Evolutionary conservation across 2,329 filamentous ascomycete species (phyloP), one percentile per base, ranked within the genome.

Genomic region (Paecilomyces formosus): DNA sequence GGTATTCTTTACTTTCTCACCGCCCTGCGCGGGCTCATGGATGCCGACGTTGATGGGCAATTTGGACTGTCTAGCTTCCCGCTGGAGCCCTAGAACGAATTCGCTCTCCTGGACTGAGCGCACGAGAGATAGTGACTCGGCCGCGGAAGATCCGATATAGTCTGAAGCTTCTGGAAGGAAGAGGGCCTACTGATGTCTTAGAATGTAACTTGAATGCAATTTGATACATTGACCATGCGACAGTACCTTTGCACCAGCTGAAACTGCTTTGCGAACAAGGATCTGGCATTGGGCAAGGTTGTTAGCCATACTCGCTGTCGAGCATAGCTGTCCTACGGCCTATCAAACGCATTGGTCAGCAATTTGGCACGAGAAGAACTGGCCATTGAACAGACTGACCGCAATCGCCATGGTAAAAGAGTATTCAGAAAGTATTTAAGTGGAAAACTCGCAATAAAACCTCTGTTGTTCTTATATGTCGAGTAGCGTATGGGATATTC

Each of bases 141-240:
- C 73, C 2, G 87, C 79, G 0, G 85, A 86, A 1, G 82, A 79
- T 21, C 85, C 88, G 66, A 97, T 92, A 78, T 96, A 97, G 77
- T 96, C 92, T 58, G 85, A 85, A 24, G 93, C 93, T 81, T 97
- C 93, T 12, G 93, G 93, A 56, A 97, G 87, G 77, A 97, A 97
- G 55, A 97, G 83, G 18, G 89, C 85, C 84, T 89, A 62, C 15
- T 39, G 57, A 35, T 22, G 26, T 35, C 55, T 30, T 53, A 58
- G 35, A 24, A 65, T 57, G 49, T 28, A 26, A 15, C 22, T 52
- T 28, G 15, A 9, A 13, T 33, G 15, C 11, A 18, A 3, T 26
- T 22, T 3, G 24, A 24, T n/a, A 15, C 1, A 53, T 11, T 9
- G 1, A 52, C 21, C 3, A 21, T 6, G 33, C 11, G 3, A 31